Percentiles rank a stretch among this genome's conserved stretches.
Conservation (phyloP, 2,329 filamentous ascomycete genomes). For the Akanthomyces lecanii region DNA sequence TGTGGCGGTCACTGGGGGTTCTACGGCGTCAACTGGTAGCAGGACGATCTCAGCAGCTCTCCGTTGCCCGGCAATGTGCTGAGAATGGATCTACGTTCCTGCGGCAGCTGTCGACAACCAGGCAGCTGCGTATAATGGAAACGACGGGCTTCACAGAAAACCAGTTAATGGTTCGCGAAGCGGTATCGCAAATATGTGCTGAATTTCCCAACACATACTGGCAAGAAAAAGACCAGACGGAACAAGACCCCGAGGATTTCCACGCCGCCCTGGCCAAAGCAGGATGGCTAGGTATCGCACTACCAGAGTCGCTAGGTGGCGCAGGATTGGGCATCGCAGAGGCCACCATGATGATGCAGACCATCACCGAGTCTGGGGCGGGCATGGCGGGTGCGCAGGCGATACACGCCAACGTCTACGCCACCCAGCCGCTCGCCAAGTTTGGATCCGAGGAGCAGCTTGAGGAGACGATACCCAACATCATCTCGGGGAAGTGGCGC, state of each 20-base stretch:
- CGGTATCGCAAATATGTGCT: slow-evolving; percentile 63
- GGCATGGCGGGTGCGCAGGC: slow-evolving; percentile 69
- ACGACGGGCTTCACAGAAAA: slow-evolving; percentile 67
- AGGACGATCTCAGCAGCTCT: no score
- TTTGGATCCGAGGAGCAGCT: slow-evolving; percentile 66
- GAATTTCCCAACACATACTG: slow-evolving; percentile 73
- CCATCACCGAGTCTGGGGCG: slow-evolving; percentile 71
- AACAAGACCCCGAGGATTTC: slow-evolving; percentile 69
- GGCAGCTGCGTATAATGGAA: slow-evolving; percentile 56
- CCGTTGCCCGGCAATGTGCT: neutral
- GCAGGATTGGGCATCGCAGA: slow-evolving; percentile 74
- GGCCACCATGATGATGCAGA: slow-evolving; percentile 84
- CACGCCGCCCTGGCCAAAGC: slow-evolving; percentile 69
- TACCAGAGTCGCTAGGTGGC: slow-evolving; percentile 71
- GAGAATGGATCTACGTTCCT: neutral
- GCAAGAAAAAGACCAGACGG: slow-evolving; percentile 67
- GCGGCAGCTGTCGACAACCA: slow-evolving; percentile 34
- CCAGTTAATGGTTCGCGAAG: slow-evolving; percentile 68
- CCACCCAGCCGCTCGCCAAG: slow-evolving; percentile 68
- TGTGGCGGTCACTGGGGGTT: neutral
- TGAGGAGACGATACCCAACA: slow-evolving; percentile 59
- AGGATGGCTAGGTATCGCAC: slow-evolving; percentile 77
- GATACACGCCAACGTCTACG: slow-evolving; percentile 66
- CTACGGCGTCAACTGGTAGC: neutral
- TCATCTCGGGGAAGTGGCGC: slow-evolving; percentile 67